Base-by-base conservation (phyloP, 2,329 filamentous ascomycete genomes). In the Immersiporthe knoxdaviesiana region DNA sequence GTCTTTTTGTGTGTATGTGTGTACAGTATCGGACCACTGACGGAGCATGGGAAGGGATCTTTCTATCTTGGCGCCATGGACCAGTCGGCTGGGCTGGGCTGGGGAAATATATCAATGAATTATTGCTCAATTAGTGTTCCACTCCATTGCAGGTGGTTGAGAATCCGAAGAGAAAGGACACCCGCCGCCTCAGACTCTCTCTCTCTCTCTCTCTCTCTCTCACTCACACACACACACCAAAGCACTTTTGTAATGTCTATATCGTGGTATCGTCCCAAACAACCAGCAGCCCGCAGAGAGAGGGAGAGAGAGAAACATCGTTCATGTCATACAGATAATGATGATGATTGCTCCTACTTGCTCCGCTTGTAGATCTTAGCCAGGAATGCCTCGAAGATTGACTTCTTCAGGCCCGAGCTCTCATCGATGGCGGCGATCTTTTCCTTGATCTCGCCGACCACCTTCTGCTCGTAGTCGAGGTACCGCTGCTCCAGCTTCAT, bases 331-430 rank as follows among this genome's bases (percentile, higher is more conserved):
- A 10, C 6, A 32, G 12, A 50, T 16, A 39, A 61, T 24, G 50
- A 37, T 52, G 50, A 56, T 24, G 50, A 37, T 52, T 80, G n/a
- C n/a, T n/a, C n/a, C n/a, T 92, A 98, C 84, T 97, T 98, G 87
- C 89, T 96, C 78, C 96, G 88, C 90, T 97, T 97, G 88, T 98
- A 98, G 78, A 99, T 98, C 88, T 99, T 99, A 81, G 86, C 85
- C 73, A 99, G 84, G 86, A 98, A 99, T 59, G 88, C 87, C 76
- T 97, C 91, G 74, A 98, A 97, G 54, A 98, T 88, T 70, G 86
- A 87, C 87, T 93, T 96, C 87, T 97, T 97, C 77, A 99, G 82
- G 21, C 96, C 96, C 73, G 92, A 88, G 72, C 86, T 90, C 86
- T 97, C 94, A 77, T 99, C 94, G 65, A 98, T 84, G 71, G 89